Conservation (phyloP, 2,329 filamentous ascomycete genomes). For the Aureobasidium mangrovei region DNA sequence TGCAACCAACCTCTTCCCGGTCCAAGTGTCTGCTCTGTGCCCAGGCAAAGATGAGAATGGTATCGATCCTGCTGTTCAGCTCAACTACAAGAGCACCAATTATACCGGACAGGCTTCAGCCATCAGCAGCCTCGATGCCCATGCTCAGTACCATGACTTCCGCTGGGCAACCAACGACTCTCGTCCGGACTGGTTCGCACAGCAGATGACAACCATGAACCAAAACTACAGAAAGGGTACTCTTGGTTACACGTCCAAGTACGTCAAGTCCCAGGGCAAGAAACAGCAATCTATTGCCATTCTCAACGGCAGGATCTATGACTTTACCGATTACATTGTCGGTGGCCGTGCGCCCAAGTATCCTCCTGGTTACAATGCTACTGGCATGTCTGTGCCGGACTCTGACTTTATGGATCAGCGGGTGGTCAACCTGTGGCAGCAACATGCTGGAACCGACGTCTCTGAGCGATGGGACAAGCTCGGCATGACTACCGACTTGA, state of each 20-base stretch:
- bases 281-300: conserved; percentile 64
- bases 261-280: conserved; percentile 62
- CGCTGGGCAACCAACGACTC: conserved; percentile 72
- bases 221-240: conserved; percentile 76
- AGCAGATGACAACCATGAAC: conserved; percentile 74
- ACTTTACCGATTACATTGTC: conserved; percentile 72
- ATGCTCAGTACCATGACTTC: conserved; percentile 87
- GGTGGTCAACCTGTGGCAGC: conserved; percentile 69
- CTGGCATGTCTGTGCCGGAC: conserved; percentile 34
- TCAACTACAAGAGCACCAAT: conserved; percentile 77
- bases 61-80: conserved; percentile 62
- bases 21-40: conserved; percentile 90
- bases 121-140: conserved; percentile 59
- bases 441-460: conserved; percentile 67
- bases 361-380: conserved; percentile 44
- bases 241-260: conserved; percentile 72
- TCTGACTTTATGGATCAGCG: conserved; percentile 71
- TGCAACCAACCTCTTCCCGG: conserved; percentile 79
- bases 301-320: conserved; percentile 73
- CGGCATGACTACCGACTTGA: conserved; percentile 46
- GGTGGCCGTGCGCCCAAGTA: conserved; percentile 62
- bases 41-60: conserved; percentile 63
- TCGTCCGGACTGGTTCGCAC: conserved; percentile 83
- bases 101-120: conserved; percentile 57
- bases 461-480: conserved; percentile 75